phyloP scores from a whole-genome alignment of 345 rosid genomes.

The Linum usitatissimum region DNA sequence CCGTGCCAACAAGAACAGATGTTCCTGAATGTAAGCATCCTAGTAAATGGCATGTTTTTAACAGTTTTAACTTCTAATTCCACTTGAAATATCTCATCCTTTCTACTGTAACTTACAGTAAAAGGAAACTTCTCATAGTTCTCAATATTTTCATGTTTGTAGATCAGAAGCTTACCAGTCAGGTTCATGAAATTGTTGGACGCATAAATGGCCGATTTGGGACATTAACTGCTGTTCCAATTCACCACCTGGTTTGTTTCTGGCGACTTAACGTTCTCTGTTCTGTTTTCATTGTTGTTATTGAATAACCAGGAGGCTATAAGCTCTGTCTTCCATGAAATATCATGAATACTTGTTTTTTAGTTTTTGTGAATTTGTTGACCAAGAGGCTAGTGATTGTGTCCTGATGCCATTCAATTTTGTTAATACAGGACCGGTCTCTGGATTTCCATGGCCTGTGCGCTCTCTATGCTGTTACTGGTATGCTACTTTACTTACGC shows the following conservation, averaged over 20 bases:
- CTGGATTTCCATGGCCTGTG: conserved; percentile 75
- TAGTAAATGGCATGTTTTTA: not conserved
- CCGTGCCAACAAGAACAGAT: conserved; percentile 99
- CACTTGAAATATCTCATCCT: not conserved
- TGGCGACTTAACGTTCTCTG: conserved; percentile 1
- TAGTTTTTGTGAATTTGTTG: not conserved
- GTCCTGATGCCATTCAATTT: not conserved
- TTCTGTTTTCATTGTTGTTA: not conserved
- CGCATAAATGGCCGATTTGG: conserved; percentile 99
- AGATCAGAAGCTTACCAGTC: conserved; percentile 99
- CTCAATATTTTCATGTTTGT: conserved; percentile 11
- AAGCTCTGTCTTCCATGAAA: not conserved
- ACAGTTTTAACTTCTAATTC: not conserved
- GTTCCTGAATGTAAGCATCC: conserved; percentile 86
- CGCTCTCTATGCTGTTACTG: conserved; percentile 94
- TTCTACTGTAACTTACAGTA: not conserved
- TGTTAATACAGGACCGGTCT: conserved; percentile 73
- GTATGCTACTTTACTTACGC: conserved; percentile 27
- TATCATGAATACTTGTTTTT: not conserved
- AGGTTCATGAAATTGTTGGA: conserved; percentile 99
- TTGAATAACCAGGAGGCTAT: not conserved
- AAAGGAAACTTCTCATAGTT: not conserved
- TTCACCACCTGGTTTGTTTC: conserved; percentile 83
- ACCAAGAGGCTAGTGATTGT: not conserved
- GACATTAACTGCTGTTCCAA: conserved; percentile 82